Base-by-base conservation (phyloP, 306 rosid species). In the Vigna trinervia region DNA sequence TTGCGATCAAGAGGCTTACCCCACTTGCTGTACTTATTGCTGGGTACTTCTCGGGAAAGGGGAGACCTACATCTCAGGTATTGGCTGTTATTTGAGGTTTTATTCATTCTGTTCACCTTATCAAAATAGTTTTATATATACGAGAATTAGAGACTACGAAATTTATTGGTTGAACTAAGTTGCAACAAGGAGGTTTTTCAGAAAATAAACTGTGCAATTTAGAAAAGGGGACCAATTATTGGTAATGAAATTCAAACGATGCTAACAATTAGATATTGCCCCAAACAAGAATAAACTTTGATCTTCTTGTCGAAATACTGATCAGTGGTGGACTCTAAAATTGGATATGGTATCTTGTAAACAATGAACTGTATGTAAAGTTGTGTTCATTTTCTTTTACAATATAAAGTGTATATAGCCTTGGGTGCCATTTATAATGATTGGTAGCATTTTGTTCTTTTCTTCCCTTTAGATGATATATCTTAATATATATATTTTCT, bases 1-100 rank as follows among this genome's bases (percentile, higher is more conserved):
- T 96, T 75, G 98, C 99, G 5, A 96, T 96, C 45, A 96, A 92
- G 88, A 91, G 99, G 84, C 96, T 96, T 83, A 96, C 99, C 28
- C 99, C 98, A 0, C 99, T 96, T 63, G 94, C 99, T 22, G 99
- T 96, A 39, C 90, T 96, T 45, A 36, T 96, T 0, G 89, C 93
- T 36, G 98, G 98, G 56, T 87, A 60, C 85, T 87, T 86, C 88
- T 61, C 83, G 0, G 98, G 98, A 78, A 96, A 92, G 77, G 89
- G 88, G 78, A 92, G 84, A 70, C 99, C 96, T 41, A 73, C 98
- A 28, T 28, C 53, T 50, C 96, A 96, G 97, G 84, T 76, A 56
- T 15, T 0, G 3, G 5, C 34, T 73, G 5, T 53, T 32, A 5
- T 56, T 58, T 34, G 17, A 20, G 4, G 30, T 59, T 47, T 50